Conservation (phyloP, 495 filamentous ascomycete species). For the Pyrenopolyporus hunteri region DNA sequence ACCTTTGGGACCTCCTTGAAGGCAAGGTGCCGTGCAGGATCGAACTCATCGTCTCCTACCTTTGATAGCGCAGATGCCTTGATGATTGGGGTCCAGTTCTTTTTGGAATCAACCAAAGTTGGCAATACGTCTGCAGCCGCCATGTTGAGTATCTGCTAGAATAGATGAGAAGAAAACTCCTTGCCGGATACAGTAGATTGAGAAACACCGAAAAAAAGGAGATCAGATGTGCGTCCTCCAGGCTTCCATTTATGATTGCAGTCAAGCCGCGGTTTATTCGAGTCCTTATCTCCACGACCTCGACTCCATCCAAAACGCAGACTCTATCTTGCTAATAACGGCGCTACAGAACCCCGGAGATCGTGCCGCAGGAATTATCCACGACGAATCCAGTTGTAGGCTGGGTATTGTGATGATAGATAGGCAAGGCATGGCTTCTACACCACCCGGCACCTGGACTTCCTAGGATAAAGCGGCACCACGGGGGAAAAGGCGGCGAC, state of each 20-base stretch:
- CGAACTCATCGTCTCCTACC: slow-evolving; percentile 31
- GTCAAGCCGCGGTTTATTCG: slow-evolving; percentile 1
- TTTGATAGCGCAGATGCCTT: slow-evolving; percentile 11
- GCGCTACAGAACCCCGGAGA: slow-evolving; percentile 24
- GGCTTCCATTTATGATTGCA: slow-evolving; percentile 32
- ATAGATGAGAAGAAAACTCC: background rate
- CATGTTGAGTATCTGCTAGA: slow-evolving; percentile 23
- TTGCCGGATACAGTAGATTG: background rate
- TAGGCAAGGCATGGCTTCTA: slow-evolving; percentile 31
- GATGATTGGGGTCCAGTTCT: slow-evolving; percentile 36
- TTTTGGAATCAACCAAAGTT: slow-evolving; percentile 8
- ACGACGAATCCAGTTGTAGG: slow-evolving; percentile 24
- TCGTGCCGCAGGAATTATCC: slow-evolving; percentile 17
- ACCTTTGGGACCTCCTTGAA: slow-evolving; percentile 59
- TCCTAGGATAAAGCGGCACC: slow-evolving; percentile 33
- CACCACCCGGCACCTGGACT: slow-evolving; percentile 9
- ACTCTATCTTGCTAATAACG: slow-evolving; percentile 23
- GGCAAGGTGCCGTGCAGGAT: slow-evolving; percentile 59
- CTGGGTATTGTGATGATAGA: slow-evolving; percentile 34
- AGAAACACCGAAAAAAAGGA: background rate
- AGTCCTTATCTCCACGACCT: slow-evolving; percentile 26
- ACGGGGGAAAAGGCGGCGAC: slow-evolving; percentile 25
- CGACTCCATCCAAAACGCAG: slow-evolving; percentile 17
- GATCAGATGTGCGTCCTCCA: background rate
- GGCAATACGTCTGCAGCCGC: slow-evolving; percentile 30